phyloP scores from a whole-genome alignment of 495 filamentous ascomycete species.

The Annulohypoxylon maeteangense region DNA sequence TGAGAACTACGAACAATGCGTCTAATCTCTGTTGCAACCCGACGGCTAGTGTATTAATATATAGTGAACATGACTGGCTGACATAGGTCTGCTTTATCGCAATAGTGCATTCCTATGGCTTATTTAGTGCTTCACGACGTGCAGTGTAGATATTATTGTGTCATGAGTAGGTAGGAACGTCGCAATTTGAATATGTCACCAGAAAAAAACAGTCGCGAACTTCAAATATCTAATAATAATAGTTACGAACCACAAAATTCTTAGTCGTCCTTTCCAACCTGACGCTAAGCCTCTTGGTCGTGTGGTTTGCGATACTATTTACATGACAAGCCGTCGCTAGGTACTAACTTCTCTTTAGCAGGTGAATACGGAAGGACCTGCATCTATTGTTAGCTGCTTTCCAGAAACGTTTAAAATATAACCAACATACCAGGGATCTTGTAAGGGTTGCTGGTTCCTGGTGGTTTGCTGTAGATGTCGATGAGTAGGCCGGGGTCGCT shows the following conservation, averaged over 20 bases:
- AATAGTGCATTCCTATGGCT: conserved; percentile 1
- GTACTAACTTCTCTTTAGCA: conserved; percentile 11
- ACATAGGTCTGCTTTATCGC: conserved; percentile 27
- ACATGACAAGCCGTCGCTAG: background rate
- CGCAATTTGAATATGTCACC: background rate
- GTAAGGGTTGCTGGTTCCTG: conserved; percentile 42
- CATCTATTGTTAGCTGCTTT: background rate
- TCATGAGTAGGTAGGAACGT: background rate
- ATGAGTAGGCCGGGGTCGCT: conserved; percentile 52
- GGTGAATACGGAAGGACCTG: conserved; percentile 33
- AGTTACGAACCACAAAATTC: no score
- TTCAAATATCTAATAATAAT: background rate
- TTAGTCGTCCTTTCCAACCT: no score
- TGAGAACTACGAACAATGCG: background rate
- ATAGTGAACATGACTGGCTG: conserved; percentile 32
- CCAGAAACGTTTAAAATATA: background rate
- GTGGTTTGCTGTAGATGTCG: conserved; percentile 53
- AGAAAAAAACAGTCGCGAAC: background rate
- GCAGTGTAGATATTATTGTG: background rate
- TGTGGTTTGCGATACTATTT: background rate
- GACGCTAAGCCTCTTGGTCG: no score
- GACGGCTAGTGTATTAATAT: conserved; percentile 36
- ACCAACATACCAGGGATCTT: conserved; percentile 47
- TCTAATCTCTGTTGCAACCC: background rate
- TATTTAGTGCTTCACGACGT: background rate